These are phyloP conservation scores for Litsea cubeba DNA, from an alignment of 164 flowering plant genomes.

Conservation along the genomic window DNA sequence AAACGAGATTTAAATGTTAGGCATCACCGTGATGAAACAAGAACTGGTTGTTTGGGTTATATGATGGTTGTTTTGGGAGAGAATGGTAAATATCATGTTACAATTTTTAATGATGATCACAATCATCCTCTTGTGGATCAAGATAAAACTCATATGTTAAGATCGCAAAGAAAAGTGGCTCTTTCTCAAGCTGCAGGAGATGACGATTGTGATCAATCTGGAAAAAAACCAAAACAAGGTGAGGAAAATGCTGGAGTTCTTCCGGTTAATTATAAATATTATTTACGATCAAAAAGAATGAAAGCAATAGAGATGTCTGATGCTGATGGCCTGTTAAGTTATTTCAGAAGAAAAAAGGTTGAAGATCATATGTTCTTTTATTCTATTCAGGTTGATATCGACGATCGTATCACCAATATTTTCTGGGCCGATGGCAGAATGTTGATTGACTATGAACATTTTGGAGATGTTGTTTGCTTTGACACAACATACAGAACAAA, in stretches of 20 bases:
- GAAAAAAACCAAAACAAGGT: neutral
- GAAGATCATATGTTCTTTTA: constrained; percentile 9
- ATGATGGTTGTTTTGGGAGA: constrained; percentile 5
- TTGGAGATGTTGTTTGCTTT: constrained; percentile 10
- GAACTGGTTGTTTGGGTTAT: constrained; percentile 11
- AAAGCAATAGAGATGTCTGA: neutral
- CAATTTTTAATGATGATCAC: constrained; percentile 6
- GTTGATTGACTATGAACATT: neutral
- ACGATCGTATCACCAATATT: constrained; percentile 1
- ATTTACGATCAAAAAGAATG: neutral
- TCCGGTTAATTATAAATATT: constrained; percentile 7
- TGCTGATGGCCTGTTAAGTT: neutral
- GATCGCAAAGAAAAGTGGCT: constrained; percentile 13
- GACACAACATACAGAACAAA: constrained; percentile 7
- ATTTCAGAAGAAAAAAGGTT: neutral
- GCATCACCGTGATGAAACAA: constrained; percentile 8
- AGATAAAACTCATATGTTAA: constrained; percentile 8
- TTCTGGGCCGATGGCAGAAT: constrained; percentile 9
- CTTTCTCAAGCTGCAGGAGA: neutral
- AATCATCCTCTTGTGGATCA: constrained; percentile 12
- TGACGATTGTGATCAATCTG: neutral
- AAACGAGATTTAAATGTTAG: neutral
- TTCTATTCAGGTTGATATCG: neutral
- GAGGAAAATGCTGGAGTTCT: neutral
- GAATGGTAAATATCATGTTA: constrained; percentile 7